Base-by-base conservation (phyloP, 2,329 filamentous ascomycete species). In the Ceratocystis papillata region DNA sequence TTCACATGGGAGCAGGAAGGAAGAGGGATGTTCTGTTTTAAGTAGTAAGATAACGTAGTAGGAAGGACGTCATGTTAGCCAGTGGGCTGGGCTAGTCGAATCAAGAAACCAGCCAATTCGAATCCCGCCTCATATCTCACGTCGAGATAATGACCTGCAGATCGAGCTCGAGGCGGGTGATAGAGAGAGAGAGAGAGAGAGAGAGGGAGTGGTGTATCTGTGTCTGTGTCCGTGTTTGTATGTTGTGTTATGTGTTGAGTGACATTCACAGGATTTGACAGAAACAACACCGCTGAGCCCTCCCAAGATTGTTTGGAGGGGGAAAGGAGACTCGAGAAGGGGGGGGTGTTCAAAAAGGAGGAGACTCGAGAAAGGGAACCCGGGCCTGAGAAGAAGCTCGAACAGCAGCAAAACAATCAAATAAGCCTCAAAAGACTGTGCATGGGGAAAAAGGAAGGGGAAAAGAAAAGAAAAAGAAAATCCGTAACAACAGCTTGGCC, bases 101-200 rank as follows among this genome's bases (percentile, higher is more conserved):
- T 53, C n/a, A 53, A n/a, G 48, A 53, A 53, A 20, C 20, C 22
- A 59, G 15, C 28, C 33, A 37, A n/a, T 37, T 25, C 17, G 55
- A 59, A 17, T 33, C 28, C 5, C n/a, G 48, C 48, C n/a, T 53
- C 48, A 53, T 53, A 37, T 59, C 55, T 59, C 25, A 30, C n/a
- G n/a, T 59, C 12, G 30, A 59, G 55, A 59, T 20, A 37, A 37
- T 59, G 28, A 59, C 55, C 33, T 59, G 55, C 55, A 37, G 55
- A 15, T 59, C 33, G 37, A 41, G 37, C 37, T 41, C 10, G 10
- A 41, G 37, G 37, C 3, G 37, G 10, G 37, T 41, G 37, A 15
- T 41, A 1, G 37, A 15, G 37, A 37, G 33, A 41, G 37, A 12
- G 37, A 10, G 5, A 12, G 37, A 10, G 5, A 15, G 37, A 37